Evolutionary conservation across 2,329 filamentous ascomycete genomes (phyloP).

Genomic region (Colletotrichum liaoningense): DNA sequence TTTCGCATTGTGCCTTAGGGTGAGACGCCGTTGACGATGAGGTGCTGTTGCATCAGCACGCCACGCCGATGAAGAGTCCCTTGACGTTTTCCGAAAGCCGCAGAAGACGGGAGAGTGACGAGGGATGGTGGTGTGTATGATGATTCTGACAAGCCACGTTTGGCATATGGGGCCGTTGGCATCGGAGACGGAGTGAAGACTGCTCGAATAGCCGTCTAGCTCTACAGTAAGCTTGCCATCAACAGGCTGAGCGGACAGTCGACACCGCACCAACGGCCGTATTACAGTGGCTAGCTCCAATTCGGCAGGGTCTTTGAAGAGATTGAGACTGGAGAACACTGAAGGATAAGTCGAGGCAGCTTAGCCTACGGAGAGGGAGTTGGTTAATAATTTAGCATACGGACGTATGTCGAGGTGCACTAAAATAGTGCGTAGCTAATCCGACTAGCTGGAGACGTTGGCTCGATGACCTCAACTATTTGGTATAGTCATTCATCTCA

Average conservation of each 20-base stretch:
- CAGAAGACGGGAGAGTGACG: background rate
- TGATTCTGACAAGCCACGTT: background rate
- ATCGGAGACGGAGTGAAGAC: background rate
- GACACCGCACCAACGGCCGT: background rate
- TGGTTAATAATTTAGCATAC: slow-evolving; percentile 18
- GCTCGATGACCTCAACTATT: no score
- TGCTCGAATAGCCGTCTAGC: background rate
- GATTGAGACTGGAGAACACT: background rate
- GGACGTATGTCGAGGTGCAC: slow-evolving; percentile 20
- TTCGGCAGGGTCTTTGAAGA: background rate
- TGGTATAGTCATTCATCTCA: background rate
- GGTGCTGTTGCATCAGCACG: slow-evolving; percentile 20
- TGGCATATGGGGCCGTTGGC: background rate
- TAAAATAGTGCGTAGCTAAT: slow-evolving; percentile 15
- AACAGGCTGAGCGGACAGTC: background rate
- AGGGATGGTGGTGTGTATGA: background rate
- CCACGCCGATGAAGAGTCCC: slow-evolving; percentile 28
- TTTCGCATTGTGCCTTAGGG: slow-evolving; percentile 3
- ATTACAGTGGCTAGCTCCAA: background rate
- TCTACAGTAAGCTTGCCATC: background rate
- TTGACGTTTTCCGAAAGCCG: background rate
- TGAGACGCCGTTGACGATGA: slow-evolving; percentile 25
- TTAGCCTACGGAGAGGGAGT: background rate
- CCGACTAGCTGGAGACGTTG: background rate
- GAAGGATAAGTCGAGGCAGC: background rate